A percentile compares a stretch with the other conserved stretches of the same genome.
phyloP scores from a whole-genome alignment of 2,329 filamentous ascomycete species.

The Alternaria solani region DNA sequence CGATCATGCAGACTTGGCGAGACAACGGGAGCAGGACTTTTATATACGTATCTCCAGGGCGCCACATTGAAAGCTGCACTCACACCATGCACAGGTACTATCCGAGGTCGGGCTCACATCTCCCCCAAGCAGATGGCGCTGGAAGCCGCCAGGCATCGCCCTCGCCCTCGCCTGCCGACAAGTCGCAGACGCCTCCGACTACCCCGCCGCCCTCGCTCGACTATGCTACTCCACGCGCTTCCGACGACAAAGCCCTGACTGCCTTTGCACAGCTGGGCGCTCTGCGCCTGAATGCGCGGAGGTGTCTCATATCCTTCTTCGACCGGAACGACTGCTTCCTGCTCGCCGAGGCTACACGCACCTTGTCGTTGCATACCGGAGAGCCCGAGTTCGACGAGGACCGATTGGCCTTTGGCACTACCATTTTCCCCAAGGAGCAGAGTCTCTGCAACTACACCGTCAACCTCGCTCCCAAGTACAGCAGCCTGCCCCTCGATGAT shows the following conservation, averaged over 20 bases:
- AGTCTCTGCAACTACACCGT: slow-evolving; percentile 48
- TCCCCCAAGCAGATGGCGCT: slow-evolving; percentile 27
- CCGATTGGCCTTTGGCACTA: slow-evolving; percentile 44
- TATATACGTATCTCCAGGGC: slow-evolving; percentile 28
- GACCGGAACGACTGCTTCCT: slow-evolving; percentile 50
- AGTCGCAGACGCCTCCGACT: slow-evolving; percentile 20
- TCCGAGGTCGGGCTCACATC: slow-evolving; percentile 41
- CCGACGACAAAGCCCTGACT: slow-evolving; percentile 48
- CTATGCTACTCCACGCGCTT: slow-evolving; percentile 20
- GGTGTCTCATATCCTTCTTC: slow-evolving; percentile 51
- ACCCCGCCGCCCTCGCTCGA: slow-evolving; percentile 23
- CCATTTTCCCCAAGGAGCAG: slow-evolving; percentile 43
- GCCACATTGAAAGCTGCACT: slow-evolving; percentile 1
- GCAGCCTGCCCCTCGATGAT: slow-evolving; percentile 26
- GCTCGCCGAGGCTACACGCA: slow-evolving; percentile 47
- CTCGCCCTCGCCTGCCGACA: slow-evolving; percentile 26
- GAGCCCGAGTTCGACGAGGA: slow-evolving; percentile 39
- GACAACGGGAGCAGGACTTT: slow-evolving; percentile 44
- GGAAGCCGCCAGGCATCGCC: slow-evolving; percentile 30
- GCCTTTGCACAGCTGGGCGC: slow-evolving; percentile 51
- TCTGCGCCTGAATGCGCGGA: slow-evolving; percentile 46
- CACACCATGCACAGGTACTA: slow-evolving; percentile 15
- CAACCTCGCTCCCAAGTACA: slow-evolving; percentile 33
- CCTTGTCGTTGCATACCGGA: slow-evolving; percentile 39
- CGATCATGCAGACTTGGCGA: slow-evolving; percentile 37